A percentile compares a stretch with the other conserved stretches of the same genome.
Conservation (phyloP, 306 rosid genomes). For the Rubus parviflorus region DNA sequence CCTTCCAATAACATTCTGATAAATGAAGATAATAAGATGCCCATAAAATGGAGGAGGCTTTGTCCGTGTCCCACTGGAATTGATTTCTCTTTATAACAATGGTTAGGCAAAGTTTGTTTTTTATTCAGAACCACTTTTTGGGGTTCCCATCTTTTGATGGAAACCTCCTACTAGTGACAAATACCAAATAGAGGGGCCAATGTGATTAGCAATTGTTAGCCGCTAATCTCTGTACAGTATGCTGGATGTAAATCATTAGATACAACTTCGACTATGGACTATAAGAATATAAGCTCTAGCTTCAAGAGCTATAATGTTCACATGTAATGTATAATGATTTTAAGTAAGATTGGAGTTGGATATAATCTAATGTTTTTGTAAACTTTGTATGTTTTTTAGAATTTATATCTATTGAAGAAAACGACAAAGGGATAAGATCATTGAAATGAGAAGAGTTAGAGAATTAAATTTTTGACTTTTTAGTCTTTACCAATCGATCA, state of each 20-base stretch:
- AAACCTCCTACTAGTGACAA: background rate
- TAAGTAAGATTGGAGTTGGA: too few species aligned
- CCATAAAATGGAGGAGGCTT: background rate
- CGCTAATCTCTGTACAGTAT: background rate
- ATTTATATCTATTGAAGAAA: too few species aligned
- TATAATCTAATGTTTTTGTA: too few species aligned
- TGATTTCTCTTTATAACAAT: background rate
- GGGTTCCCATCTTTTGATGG: slow-evolving; percentile 16
- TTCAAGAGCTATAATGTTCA: background rate
- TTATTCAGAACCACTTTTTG: slow-evolving; percentile 24
- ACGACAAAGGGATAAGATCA: too few species aligned
- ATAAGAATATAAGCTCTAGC: too few species aligned
- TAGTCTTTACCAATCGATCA: background rate
- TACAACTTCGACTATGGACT: background rate
- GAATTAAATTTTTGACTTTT: background rate
- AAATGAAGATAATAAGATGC: slow-evolving; percentile 6
- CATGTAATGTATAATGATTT: too few species aligned
- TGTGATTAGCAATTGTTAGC: background rate
- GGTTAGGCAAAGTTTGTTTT: slow-evolving; percentile 15
- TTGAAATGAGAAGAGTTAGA: too few species aligned
- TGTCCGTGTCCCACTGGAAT: slow-evolving; percentile 2
- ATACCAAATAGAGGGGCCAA: background rate
- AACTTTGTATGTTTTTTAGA: background rate
- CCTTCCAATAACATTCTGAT: background rate
- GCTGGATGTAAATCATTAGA: background rate